phyloP scores from a whole-genome alignment of 2,329 filamentous ascomycete genomes.

The Alternaria ventricosa region DNA sequence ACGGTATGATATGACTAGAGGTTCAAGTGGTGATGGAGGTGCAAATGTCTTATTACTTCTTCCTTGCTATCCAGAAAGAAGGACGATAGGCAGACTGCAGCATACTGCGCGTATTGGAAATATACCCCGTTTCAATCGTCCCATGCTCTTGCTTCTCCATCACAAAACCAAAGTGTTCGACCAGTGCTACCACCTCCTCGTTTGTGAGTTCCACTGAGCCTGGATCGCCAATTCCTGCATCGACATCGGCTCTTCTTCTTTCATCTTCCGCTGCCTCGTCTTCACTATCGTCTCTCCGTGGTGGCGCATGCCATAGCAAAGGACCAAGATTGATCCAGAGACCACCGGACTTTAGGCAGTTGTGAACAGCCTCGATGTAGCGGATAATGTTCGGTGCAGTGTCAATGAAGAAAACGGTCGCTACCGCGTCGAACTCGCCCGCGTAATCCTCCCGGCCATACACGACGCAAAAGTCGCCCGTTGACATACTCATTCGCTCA shows the following conservation, averaged over 20 bases:
- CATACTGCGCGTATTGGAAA: slow-evolving; percentile 85
- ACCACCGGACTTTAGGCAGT: slow-evolving; percentile 79
- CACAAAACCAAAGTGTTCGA: slow-evolving; percentile 77
- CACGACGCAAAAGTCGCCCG: slow-evolving; percentile 88
- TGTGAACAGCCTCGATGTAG: slow-evolving; percentile 82
- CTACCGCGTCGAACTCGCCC: slow-evolving; percentile 77
- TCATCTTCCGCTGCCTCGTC: slow-evolving; percentile 8
- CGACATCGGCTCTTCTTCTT: slow-evolving; percentile 21
- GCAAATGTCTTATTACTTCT: slow-evolving; percentile 47
- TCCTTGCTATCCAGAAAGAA: slow-evolving; percentile 85
- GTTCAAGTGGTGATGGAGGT: no score
- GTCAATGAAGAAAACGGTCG: slow-evolving; percentile 94
- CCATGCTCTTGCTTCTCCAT: slow-evolving; percentile 67
- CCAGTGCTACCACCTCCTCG: slow-evolving; percentile 81
- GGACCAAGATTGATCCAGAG: slow-evolving; percentile 90
- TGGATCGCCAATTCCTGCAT: slow-evolving; percentile 78
- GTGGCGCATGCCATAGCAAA: slow-evolving; percentile 93
- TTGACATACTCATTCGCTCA: slow-evolving; percentile 88
- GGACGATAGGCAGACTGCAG: slow-evolving; percentile 81
- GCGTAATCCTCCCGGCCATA: slow-evolving; percentile 72
- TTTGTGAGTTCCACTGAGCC: slow-evolving; percentile 90
- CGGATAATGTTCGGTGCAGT: slow-evolving; percentile 92
- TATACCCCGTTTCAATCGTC: slow-evolving; percentile 77
- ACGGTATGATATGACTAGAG: no score
- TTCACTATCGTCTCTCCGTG: slow-evolving; percentile 52